These are phyloP conservation scores for Pleurotus sapidus DNA, from an alignment of 768 basidiomycete genomes.

Conservation along the genomic window DNA sequence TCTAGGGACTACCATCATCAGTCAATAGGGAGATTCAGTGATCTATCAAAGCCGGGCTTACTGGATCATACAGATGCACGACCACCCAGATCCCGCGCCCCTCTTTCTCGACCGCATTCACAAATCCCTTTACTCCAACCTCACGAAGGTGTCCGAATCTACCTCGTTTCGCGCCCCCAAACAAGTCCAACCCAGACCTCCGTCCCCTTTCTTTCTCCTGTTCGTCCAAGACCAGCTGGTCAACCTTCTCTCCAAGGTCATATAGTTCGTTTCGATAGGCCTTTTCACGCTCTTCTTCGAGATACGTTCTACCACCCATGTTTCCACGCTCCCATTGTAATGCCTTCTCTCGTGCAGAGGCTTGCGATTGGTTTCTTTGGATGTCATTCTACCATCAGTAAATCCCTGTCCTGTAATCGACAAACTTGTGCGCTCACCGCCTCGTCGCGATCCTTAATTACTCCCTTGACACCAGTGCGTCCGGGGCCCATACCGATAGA, in stretches of 20 bases:
- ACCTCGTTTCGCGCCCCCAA: constrained; percentile 49
- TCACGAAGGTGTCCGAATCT: constrained; percentile 79
- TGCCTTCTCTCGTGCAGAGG: constrained; percentile 48
- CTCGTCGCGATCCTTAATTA: constrained; percentile 79
- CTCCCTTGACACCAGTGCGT: constrained; percentile 85
- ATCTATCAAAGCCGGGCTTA: constrained; percentile 32
- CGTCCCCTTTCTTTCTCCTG: constrained; percentile 21
- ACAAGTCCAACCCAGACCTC: constrained; percentile 34
- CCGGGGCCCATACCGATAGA: constrained; percentile 86
- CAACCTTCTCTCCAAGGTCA: constrained; percentile 40
- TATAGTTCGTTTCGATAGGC: constrained; percentile 14
- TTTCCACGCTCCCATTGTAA: constrained; percentile 57
- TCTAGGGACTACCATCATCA: constrained; percentile 56
- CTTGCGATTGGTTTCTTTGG: constrained; percentile 36
- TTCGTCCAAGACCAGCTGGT: constrained; percentile 43
- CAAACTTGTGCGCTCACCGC: constrained; percentile 31
- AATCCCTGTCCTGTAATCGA: neutral
- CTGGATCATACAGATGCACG: constrained; percentile 82
- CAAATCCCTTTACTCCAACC: constrained; percentile 70
- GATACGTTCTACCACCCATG: constrained; percentile 66
- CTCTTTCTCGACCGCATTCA: constrained; percentile 74
- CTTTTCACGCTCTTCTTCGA: constrained; percentile 75
- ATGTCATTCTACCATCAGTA: constrained; percentile 22
- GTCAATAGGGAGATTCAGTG: neutral
- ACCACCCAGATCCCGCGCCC: constrained; percentile 73